Conservation (phyloP, 73 alveolate genomes). For the Paramecium octaurelia region DNA sequence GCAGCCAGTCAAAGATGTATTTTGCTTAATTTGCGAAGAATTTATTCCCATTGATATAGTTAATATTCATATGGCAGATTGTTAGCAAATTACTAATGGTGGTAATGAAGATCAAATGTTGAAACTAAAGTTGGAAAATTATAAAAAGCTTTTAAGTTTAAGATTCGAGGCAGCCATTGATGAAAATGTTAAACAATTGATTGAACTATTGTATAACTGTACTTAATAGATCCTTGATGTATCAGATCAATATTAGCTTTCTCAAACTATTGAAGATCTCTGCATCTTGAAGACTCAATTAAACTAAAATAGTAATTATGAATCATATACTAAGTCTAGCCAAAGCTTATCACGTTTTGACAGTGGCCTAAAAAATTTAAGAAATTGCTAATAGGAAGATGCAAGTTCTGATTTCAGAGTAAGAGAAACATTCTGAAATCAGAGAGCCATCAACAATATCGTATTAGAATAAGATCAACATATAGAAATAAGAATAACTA, state of each 20-base stretch:
- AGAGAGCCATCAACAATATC: neutral
- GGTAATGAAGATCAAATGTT: neutral
- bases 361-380: neutral
- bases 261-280: neutral
- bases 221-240: neutral
- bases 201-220: neutral
- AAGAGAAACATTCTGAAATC: neutral
- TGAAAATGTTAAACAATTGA: neutral
- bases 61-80: neutral
- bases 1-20: neutral
- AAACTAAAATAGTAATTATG: neutral
- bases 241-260: neutral
- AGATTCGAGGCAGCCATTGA: neutral
- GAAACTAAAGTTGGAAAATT: neutral
- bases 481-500: neutral
- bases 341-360: neutral
- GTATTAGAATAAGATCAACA: neutral
- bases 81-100: neutral
- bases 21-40: conserved; percentile 44
- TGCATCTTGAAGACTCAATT: neutral
- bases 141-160: neutral
- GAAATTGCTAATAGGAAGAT: conserved; percentile 14
- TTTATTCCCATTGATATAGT: conserved; percentile 15
- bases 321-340: conserved; percentile 18
- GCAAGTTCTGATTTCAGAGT: neutral